Percentiles rank a stretch among this genome's conserved stretches.
These are phyloP conservation scores for Chytriomyces sp. DNA, from an alignment of 192 early-diverging fungal genomes.

Conservation along the genomic window DNA sequence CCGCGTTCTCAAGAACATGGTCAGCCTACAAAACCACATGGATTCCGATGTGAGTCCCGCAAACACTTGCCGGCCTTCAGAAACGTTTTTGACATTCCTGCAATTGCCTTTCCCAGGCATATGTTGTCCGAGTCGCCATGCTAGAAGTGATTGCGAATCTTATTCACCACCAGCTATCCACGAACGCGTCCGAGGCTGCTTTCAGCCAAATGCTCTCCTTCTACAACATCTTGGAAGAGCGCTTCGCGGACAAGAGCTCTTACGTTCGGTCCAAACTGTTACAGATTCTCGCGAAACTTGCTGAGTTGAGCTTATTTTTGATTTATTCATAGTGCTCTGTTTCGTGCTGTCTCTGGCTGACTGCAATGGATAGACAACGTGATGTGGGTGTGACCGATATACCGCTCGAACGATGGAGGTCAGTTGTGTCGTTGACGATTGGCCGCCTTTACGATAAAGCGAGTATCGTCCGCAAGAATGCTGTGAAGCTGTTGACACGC, in stretches of 20 bases:
- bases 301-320: slow-evolving; percentile 77
- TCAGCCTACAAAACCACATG: slow-evolving; percentile 76
- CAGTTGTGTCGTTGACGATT: slow-evolving; percentile 68
- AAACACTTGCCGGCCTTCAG: too few species aligned
- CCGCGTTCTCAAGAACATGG: slow-evolving; percentile 86
- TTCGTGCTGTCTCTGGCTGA: background rate
- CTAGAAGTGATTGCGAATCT: slow-evolving; percentile 89
- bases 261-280: slow-evolving; percentile 86
- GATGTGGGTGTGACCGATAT: slow-evolving; percentile 48
- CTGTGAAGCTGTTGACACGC: slow-evolving; percentile 80
- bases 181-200: slow-evolving; percentile 68
- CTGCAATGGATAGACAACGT: slow-evolving; percentile 31
- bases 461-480: slow-evolving; percentile 84
- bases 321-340: background rate
- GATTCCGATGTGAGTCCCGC: slow-evolving; percentile 85
- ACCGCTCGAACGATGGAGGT: slow-evolving; percentile 59
- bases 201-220: slow-evolving; percentile 76
- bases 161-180: slow-evolving; percentile 71
- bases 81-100: background rate
- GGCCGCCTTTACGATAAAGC: slow-evolving; percentile 89
- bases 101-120: slow-evolving; percentile 58
- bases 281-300: slow-evolving; percentile 78
- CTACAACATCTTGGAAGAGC: slow-evolving; percentile 89
- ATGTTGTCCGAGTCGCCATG: slow-evolving; percentile 81
- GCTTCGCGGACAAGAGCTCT: slow-evolving; percentile 88